These are phyloP conservation scores for Skeletonema potamos DNA, from an alignment of 108 stramenopile genomes.

Conservation along the genomic window DNA sequence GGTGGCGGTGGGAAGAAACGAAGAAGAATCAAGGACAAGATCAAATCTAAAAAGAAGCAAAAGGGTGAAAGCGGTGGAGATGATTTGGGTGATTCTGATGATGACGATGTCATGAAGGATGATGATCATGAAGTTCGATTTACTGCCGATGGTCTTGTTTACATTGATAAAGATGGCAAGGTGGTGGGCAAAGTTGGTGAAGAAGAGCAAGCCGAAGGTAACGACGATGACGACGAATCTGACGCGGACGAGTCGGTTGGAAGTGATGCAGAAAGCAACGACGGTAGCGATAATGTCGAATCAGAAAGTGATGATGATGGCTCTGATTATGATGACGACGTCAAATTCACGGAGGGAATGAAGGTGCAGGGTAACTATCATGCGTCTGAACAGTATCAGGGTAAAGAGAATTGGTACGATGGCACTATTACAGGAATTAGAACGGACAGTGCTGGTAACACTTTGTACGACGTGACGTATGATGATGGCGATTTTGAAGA, in stretches of 20 bases:
- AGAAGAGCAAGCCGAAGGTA: conserved; percentile 30
- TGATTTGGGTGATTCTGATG: conserved; percentile 67
- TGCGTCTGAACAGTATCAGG: conserved; percentile 78
- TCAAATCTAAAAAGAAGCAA: conserved; percentile 28
- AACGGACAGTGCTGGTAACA: conserved; percentile 40
- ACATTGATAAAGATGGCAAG: conserved; percentile 68
- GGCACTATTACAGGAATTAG: conserved; percentile 58
- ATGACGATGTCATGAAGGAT: conserved; percentile 54
- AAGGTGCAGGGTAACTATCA: conserved; percentile 78
- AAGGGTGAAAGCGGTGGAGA: conserved; percentile 31
- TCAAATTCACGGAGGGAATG: conserved; percentile 54
- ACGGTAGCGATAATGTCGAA: conserved; percentile 1
- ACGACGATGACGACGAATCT: conserved; percentile 2
- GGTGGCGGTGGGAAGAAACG: conserved; percentile 13
- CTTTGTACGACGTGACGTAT: conserved; percentile 75
- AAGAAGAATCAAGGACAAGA: conserved; percentile 8
- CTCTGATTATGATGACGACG: conserved; percentile 7
- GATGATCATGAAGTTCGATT: conserved; percentile 56
- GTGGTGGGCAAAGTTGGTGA: conserved; percentile 65
- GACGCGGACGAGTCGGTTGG: conserved; percentile 25
- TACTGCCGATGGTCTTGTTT: conserved; percentile 85
- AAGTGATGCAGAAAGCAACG: conserved; percentile 16
- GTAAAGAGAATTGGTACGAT: conserved; percentile 72
- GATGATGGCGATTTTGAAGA: conserved; percentile 91
- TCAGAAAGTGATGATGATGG: conserved; percentile 33